Base-by-base conservation (phyloP, 176 grass and related monocot species). In the Avena eriantha region DNA sequence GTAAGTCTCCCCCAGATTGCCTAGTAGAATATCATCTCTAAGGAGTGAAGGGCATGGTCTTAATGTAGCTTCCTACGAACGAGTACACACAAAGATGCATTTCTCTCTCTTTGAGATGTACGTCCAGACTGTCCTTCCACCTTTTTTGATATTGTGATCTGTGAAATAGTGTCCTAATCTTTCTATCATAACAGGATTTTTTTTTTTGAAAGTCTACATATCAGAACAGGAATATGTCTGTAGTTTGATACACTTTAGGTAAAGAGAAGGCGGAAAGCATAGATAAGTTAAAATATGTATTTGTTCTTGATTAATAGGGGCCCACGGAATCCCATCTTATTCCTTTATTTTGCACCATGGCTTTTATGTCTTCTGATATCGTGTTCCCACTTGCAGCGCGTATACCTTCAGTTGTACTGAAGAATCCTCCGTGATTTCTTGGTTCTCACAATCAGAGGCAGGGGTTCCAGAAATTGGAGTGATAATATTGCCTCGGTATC, bases 221-320 rank as follows among this genome's bases (percentile, higher is more conserved):
- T 80, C 76, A 84, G 69, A 51, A 49, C 76, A 84, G 78, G 75
- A 76, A 84, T 87, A 75, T 88, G 60, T 74, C 69, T 80, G 46
- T 36, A 21, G 75, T 68, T 43, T 74, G 89, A 87, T 76, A 69
- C 48, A 17, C 76, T 84, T 69, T 59, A 85, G 21, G 60, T 84
- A 84, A 84, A 81, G 82, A 77, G 88, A 60, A 55, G 21, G 10
- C 31, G 60, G 69, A 88, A 91, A 80, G 80, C 0, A 76, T 61
- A 85, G 90, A 91, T 88, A 88, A 88, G 81, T 69, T 60, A 55
- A 71, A 81, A 54, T 77, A 33, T 81, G 61, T 81, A 81, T 81
- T 61, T 88, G 51, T 76, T 80, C 60, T 84, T 91, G 85, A 80
- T 53, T 80, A 80, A 75, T 69, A 69, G 76, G 80, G 85, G 86